Evolutionary conservation across 371 early-diverging fungal genomes (phyloP), one percentile per base, ranked within the genome.

Genomic region (Mucor lusitanicus): DNA sequence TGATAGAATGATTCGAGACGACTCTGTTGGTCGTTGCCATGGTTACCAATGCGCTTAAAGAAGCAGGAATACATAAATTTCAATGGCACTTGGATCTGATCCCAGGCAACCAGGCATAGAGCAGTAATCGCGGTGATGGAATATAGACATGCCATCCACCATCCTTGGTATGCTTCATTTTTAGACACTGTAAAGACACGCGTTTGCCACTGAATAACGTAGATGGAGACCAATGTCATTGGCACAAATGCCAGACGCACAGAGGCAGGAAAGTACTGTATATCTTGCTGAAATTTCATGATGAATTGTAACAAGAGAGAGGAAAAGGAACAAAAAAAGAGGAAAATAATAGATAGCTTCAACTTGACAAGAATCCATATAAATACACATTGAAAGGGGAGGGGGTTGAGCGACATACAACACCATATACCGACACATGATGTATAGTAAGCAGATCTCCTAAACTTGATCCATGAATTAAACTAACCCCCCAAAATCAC

Each of bases 1-100:
- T 86, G 84, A 71, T 92, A 92, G 69, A 91, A 92, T n/a, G 83
- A 75, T 72, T 92, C 91, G 17, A 92, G 77, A 4, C 91, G 82
- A 27, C 79, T 77, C 69, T 91, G 90, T 68, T 86, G 87, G 28
- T 72, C 67, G 48, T 90, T 84, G 1, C 69, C 83, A 74, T 80
- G 82, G 40, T 82, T 79, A 54, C 91, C 85, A 62, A 93, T 79
- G 12, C 90, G 92, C 68, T 91, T 92, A 71, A 94, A 78, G 75
- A 93, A 93, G 69, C 93, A 93, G 15, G 86, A 88, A 69, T 89
- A 88, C 54, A 85, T 85, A 70, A 90, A 90, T 66, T 79, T 78
- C 46, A 85, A 63, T 3, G 82, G 84, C 1, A 77, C 73, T 60
- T 80, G 74, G 66, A 85, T 56, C 11, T 74, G 64, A 61, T 77